Evolutionary conservation across 2,329 filamentous ascomycete genomes (phyloP), one percentile per base, ranked within the genome.

Genomic region (Parascedosporium putredinis): DNA sequence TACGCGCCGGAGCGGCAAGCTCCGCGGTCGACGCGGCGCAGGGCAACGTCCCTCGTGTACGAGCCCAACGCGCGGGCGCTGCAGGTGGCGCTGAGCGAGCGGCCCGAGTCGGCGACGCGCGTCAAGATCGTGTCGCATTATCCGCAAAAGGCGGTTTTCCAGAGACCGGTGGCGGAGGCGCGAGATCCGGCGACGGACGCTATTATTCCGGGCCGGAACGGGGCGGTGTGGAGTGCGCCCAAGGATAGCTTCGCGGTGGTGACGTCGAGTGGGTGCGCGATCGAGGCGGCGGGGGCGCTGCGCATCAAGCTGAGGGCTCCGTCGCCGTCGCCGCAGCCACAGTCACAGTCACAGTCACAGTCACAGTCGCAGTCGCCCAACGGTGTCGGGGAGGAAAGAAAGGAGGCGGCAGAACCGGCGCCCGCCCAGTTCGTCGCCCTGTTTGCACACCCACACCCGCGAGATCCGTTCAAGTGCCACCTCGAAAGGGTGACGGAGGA

Each of bases 121-220:
- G 29, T 54, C 9, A 29, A 47, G 7, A 53, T 54, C 44, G 44
- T 53, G 7, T 55, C 54, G 6, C 52, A 51, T 27, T 54, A 51
- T n/a, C 52, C 52, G 2, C 46, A 34, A 20, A 24, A 33, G 9
- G 50, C 53, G 10, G 45, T 49, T 25, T 45, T 53, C 3, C 38
- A 43, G 12, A 50, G 49, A n/a, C 50, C 52, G 2, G 46, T 47
- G 14, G 45, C 50, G 12, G 46, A 29, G 14, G 40, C 22, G 7
- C 33, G 36, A 2, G 46, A 48, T 18, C 33, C 33, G 9, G n/a
- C 7, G 20, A 48, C 33, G 10, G 46, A 18, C 3, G 31, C 22
- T 8, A 4, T n/a, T n/a, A 16, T 25, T 16, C 33, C 46, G 18
- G 36, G 38, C 2, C 33, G 33, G 25, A 49, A 52, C 33, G 52